Evolutionary conservation across 2,329 filamentous ascomycete species (phyloP).

Genomic region (Thielaviopsis populi): DNA sequence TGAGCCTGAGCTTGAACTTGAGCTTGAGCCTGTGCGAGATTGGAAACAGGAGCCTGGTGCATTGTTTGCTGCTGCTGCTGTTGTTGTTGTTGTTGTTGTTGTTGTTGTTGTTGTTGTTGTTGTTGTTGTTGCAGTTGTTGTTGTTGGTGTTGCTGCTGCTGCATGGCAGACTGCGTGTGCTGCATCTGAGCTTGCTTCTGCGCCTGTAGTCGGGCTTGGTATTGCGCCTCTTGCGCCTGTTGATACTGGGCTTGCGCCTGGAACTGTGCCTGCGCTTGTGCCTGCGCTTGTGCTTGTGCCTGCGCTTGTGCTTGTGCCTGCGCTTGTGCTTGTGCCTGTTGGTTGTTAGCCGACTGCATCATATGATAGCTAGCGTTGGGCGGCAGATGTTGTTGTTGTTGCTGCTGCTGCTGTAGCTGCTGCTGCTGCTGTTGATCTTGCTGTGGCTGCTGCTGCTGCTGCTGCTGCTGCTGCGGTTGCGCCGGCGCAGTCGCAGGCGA

Average conservation of each 20-base stretch:
- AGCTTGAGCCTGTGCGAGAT: not conserved
- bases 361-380: not conserved
- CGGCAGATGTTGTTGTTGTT: not conserved
- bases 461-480: not conserved
- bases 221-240: slow-evolving; percentile 8
- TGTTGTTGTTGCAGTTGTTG: not conserved
- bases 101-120: not conserved
- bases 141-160: not conserved
- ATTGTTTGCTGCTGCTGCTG: not conserved
- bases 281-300: not conserved
- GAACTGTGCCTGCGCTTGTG: not conserved
- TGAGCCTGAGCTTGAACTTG: not conserved
- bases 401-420: not conserved
- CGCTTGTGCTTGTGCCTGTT: not conserved
- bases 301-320: not conserved
- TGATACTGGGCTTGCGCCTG: slow-evolving; percentile 9
- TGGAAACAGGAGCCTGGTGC: no score
- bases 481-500: not conserved
- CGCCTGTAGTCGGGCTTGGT: slow-evolving; percentile 2
- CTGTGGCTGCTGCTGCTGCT: not conserved
- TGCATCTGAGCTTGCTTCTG: slow-evolving; percentile 11
- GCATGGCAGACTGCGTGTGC: slow-evolving; percentile 16
- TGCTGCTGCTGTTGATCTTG: not conserved
- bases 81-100: slow-evolving; percentile 6
- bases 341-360: not conserved